These are phyloP conservation scores for Harrya chromipes DNA, from an alignment of 768 basidiomycete species.

Conservation along the genomic window DNA sequence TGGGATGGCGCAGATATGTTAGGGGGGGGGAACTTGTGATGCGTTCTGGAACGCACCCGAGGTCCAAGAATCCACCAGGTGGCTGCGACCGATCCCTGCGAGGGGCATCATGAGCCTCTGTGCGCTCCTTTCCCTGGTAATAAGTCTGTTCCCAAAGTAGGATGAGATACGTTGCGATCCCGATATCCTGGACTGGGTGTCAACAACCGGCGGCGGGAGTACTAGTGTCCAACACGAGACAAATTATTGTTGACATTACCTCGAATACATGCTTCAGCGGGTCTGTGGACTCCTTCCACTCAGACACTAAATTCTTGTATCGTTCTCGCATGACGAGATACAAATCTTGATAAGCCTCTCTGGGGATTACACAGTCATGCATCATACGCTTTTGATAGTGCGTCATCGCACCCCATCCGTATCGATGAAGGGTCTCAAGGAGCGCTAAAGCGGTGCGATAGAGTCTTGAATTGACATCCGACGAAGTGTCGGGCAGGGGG, in stretches of 20 bases:
- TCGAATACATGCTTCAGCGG: conserved; percentile 90
- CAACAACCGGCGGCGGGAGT: neutral
- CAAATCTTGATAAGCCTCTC: conserved; percentile 84
- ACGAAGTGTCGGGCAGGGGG: conserved; percentile 42
- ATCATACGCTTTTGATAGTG: conserved; percentile 83
- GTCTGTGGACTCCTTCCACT: conserved; percentile 82
- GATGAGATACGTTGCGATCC: conserved; percentile 91
- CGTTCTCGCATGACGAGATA: conserved; percentile 86
- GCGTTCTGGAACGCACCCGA: conserved; percentile 54
- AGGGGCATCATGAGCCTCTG: conserved; percentile 29
- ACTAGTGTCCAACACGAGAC: neutral
- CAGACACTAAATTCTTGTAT: conserved; percentile 69
- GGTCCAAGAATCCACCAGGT: conserved; percentile 81
- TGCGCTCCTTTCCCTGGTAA: neutral
- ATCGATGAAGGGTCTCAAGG: conserved; percentile 80
- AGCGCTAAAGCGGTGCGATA: conserved; percentile 80
- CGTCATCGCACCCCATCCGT: conserved; percentile 80
- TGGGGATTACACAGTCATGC: conserved; percentile 76
- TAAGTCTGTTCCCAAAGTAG: conserved; percentile 85
- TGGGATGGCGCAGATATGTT: neutral
- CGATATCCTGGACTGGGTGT: conserved; percentile 66
- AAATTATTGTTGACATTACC: conserved; percentile 34
- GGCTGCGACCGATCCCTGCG: conserved; percentile 81
- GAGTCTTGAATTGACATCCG: conserved; percentile 58
- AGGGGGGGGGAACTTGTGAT: neutral